Evolutionary conservation across 192 early-diverging fungal species (phyloP), one percentile per base, ranked within the genome.

Genomic region (Backusella tarrabulga): DNA sequence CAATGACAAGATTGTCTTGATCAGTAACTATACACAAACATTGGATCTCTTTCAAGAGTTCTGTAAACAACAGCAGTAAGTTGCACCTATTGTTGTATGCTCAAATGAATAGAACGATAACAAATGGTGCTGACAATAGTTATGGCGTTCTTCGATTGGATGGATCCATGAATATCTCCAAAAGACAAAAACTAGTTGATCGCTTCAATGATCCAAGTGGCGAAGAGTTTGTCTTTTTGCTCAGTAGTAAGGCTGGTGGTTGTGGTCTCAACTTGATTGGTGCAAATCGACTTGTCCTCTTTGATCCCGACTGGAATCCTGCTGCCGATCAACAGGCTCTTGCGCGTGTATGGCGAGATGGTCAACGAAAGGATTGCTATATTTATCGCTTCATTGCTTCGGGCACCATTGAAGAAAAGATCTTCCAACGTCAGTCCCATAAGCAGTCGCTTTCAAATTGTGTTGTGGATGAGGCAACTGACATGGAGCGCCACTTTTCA

Each of bases 331-430:
- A 94, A 76, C 97, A 99, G 76, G 95, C 95, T 4, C 87, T 95
- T 14, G 95, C 94, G 3, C 90, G 95, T 68, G 92, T 97, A 19
- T 97, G 95, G 95, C 88, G 95, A 76, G 95, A 93, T 83, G 92
- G 92, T 1, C 93, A 95, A 81, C 88, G 88, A 72, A 94, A 95
- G 71, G 84, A 90, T 72, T 91, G 89, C 80, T 99, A 90, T 75
- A 95, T 99, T n/a, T 99, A 99, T 83, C 91, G 97, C 9, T 95
- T 99, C 68, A 97, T 97, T 72, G 93, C 92, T 0, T 97, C 97
- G n/a, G 98, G 98, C 3, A 95, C 97, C 0, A 97, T 99, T 21
- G 98, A 99, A 80, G 98, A 99, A 76, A 99, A 99, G 81, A 98
- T 99, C 40, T 99, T 99, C 81, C 98, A 99, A 83, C 85, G 98